phyloP scores from a whole-genome alignment of 2,329 filamentous ascomycete genomes.

The Graphiopsis chlorocephala region DNA sequence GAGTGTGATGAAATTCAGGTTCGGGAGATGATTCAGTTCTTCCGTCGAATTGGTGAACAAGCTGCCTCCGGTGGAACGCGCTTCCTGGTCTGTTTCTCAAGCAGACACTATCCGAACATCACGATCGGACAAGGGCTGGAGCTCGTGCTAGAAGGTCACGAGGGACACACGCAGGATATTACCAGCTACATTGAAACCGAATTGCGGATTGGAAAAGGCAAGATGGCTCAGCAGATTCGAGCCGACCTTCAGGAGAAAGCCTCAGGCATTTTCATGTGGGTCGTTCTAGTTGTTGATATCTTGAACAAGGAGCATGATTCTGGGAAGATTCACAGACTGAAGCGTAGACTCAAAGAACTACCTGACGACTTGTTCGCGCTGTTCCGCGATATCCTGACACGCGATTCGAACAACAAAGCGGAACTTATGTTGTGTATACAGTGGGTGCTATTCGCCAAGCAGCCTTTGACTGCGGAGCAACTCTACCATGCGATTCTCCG shows the following conservation, averaged over 20 bases:
- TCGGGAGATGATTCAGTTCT: conserved; percentile 37
- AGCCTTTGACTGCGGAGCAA: conserved; percentile 44
- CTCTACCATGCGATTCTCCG: conserved; percentile 38
- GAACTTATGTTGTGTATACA: no score
- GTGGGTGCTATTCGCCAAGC: conserved; percentile 53
- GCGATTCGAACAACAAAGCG: no score
- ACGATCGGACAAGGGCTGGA: background rate
- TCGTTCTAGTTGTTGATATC: conserved; percentile 5
- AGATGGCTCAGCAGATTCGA: background rate
- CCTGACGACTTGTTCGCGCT: no score
- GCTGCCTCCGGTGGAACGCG: no score
- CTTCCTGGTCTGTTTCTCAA: conserved; percentile 42
- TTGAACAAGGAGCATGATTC: conserved; percentile 14
- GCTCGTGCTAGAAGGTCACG: background rate
- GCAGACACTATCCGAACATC: conserved; percentile 39
- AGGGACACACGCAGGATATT: background rate
- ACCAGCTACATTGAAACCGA: background rate
- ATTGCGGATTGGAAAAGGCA: no score
- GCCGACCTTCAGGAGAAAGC: background rate
- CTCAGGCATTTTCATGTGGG: conserved; percentile 17
- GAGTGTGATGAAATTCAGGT: conserved; percentile 43
- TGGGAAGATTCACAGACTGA: background rate
- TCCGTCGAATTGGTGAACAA: conserved; percentile 33
- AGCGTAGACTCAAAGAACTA: no score
- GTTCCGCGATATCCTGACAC: no score